These are phyloP conservation scores for Candida glaebosa DNA, from an alignment of 805 yeast species.

Conservation along the genomic window DNA sequence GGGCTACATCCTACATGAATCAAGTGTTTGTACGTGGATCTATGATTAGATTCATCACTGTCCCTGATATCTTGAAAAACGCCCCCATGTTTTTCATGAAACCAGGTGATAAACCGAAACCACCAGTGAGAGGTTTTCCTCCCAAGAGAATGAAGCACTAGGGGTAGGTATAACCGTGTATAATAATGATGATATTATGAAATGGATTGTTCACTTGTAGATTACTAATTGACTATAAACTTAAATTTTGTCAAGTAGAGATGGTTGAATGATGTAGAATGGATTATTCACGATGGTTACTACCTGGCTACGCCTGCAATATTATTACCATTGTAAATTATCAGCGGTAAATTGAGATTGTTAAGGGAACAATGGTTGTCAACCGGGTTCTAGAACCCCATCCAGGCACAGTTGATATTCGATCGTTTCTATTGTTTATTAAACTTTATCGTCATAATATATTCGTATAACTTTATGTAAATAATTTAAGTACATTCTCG, in stretches of 20 bases:
- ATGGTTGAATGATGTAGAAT: background rate
- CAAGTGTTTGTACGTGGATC: conserved; percentile 92
- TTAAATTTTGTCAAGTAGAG: background rate
- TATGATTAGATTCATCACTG: conserved; percentile 74
- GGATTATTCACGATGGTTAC: background rate
- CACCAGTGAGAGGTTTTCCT: conserved; percentile 65
- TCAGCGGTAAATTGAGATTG: no score
- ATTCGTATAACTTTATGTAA: background rate
- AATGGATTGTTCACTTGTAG: background rate
- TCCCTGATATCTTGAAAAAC: conserved; percentile 83
- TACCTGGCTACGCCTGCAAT: background rate
- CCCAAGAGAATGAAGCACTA: conserved; percentile 30
- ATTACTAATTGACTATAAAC: background rate
- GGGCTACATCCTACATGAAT: conserved; percentile 70
- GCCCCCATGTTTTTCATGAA: conserved; percentile 82
- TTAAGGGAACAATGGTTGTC: background rate
- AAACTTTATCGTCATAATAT: background rate
- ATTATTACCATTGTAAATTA: no score
- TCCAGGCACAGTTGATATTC: background rate
- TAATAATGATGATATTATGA: background rate
- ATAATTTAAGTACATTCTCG: background rate
- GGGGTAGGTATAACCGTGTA: no score
- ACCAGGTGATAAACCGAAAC: conserved; percentile 59
- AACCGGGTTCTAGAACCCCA: background rate
- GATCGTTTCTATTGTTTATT: background rate